These are phyloP conservation scores for Lodderomyces parapsilosis DNA, from an alignment of 1,139 yeast species.

Conservation along the genomic window DNA sequence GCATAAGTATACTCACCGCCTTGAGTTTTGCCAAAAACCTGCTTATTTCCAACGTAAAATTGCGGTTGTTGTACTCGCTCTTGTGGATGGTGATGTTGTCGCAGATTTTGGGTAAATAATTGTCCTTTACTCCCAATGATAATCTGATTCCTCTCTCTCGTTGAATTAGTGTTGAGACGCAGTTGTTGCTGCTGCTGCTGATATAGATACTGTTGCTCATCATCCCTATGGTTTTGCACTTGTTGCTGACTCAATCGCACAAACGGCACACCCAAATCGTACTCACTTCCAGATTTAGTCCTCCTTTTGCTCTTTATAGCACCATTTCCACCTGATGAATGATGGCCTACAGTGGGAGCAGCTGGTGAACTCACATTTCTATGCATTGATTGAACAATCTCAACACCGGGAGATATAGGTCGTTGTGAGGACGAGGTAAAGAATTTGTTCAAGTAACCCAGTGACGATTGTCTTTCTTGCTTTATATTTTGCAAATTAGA, in stretches of 20 bases:
- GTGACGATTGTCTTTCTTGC: background rate
- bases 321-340: background rate
- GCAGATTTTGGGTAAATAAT: too few species aligned
- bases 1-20: background rate
- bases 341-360: background rate
- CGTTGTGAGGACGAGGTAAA: background rate
- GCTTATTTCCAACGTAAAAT: background rate
- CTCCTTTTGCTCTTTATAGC: constrained; percentile 5
- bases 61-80: background rate
- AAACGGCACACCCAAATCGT: constrained; percentile 10
- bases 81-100: background rate
- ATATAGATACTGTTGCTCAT: constrained; percentile 2
- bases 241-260: constrained; percentile 6
- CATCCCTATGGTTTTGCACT: background rate
- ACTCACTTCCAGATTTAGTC: constrained; percentile 12
- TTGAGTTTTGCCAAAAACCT: background rate
- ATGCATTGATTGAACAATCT: background rate
- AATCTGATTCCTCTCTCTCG: too few species aligned
- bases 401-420: background rate
- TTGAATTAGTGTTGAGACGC: background rate
- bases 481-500: background rate
- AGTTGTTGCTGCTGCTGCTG: constrained; percentile 3
- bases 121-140: background rate
- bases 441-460: constrained; percentile 1
- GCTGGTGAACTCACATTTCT: constrained; percentile 8